Percentiles rank a stretch among this genome's conserved stretches.
These are phyloP conservation scores for Stagonosporopsis rhizophila DNA, from an alignment of 2,329 filamentous ascomycete species.

Conservation along the genomic window DNA sequence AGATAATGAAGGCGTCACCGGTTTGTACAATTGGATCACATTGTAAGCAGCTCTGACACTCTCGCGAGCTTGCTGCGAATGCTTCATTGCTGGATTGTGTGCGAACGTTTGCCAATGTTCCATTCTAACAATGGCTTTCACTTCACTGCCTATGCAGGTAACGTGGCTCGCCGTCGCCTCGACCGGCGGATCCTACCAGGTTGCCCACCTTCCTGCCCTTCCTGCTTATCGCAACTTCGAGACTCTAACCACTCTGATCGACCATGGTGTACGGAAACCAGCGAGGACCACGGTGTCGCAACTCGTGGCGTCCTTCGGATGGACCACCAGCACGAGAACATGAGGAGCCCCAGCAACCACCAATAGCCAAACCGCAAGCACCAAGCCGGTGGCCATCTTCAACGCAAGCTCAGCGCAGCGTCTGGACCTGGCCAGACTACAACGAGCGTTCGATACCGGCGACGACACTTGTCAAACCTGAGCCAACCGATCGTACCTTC, in stretches of 20 bases:
- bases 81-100: neutral
- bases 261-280: neutral
- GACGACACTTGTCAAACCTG: neutral
- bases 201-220: neutral
- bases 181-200: neutral
- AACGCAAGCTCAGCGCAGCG: neutral
- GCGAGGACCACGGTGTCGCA: neutral
- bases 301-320: conserved; percentile 16
- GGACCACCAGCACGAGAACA: neutral
- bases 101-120: neutral
- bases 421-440: neutral
- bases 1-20: too few species aligned
- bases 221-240: neutral
- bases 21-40: too few species aligned
- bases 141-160: neutral
- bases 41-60: neutral
- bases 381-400: too few species aligned
- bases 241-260: neutral
- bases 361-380: neutral
- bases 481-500: neutral
- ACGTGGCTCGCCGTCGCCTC: conserved; percentile 1
- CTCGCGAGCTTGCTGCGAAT: neutral
- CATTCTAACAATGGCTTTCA: conserved; percentile 1
- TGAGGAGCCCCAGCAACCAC: neutral
- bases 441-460: neutral